Evolutionary conservation across 2,329 filamentous ascomycete genomes (phyloP).

Genomic region (Colletotrichum lentis): DNA sequence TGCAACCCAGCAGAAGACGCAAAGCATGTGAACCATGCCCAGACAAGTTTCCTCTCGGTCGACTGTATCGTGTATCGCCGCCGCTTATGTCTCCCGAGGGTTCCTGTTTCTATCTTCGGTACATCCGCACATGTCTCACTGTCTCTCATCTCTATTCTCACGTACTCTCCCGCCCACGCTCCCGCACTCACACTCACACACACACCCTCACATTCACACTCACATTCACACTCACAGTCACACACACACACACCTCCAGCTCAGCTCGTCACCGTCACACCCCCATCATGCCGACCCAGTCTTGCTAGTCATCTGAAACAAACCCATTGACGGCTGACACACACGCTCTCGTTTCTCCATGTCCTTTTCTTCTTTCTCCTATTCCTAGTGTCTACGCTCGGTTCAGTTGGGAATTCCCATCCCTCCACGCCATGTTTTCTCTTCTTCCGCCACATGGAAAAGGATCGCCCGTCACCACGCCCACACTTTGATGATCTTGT

Average conservation of each 20-base stretch:
- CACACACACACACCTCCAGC: slow-evolving; percentile 5
- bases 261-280: slow-evolving; percentile 12
- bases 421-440: not conserved
- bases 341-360: slow-evolving; percentile 14
- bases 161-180: no score
- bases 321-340: slow-evolving; percentile 34
- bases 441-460: not conserved
- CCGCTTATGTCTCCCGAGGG: no score
- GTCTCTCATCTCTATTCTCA: no score
- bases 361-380: not conserved
- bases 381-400: not conserved
- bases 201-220: not conserved
- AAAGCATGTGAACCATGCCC: no score
- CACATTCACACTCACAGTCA: slow-evolving; percentile 1
- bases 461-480: slow-evolving; percentile 1
- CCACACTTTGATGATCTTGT: not conserved
- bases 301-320: slow-evolving; percentile 37
- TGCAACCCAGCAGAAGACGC: no score
- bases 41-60: no score
- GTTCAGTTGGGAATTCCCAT: not conserved
- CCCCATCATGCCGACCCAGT: slow-evolving; percentile 25
- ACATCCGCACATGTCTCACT: no score
- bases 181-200: no score
- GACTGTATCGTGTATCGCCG: no score
- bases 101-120: no score